Evolutionary conservation across 805 yeast genomes (phyloP).

Genomic region (Wickerhamiella spandovensis): DNA sequence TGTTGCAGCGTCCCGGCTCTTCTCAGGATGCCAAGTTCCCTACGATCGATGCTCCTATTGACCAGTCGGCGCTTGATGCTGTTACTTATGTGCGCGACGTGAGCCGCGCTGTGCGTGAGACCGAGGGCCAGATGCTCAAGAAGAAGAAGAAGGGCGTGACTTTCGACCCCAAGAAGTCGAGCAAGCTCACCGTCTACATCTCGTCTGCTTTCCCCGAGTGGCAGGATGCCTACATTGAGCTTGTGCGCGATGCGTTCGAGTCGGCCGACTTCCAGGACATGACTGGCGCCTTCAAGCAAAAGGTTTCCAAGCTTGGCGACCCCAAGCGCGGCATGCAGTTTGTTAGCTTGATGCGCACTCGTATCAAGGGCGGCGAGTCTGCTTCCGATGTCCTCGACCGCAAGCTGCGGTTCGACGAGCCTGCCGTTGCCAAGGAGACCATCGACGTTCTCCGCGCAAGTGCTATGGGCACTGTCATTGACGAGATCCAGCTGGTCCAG

Average conservation of each 20-base stretch:
- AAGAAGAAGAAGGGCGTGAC: constrained; percentile 64
- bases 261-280: constrained; percentile 22
- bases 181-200: constrained; percentile 56
- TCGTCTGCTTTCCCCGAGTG: constrained; percentile 84
- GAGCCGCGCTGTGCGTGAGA: constrained; percentile 78
- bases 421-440: constrained; percentile 44
- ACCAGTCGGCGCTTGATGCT: constrained; percentile 47
- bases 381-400: constrained; percentile 78
- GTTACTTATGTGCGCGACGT: constrained; percentile 67
- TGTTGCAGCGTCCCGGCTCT: constrained; percentile 50
- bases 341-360: constrained; percentile 71
- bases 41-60: constrained; percentile 33
- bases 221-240: constrained; percentile 67
- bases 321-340: constrained; percentile 99
- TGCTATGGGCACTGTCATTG: constrained; percentile 44
- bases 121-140: constrained; percentile 75
- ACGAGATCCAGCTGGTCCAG: constrained; percentile 44
- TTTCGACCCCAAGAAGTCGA: constrained; percentile 62
- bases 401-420: constrained; percentile 72
- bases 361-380: constrained; percentile 36
- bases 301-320: constrained; percentile 38
- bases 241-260: constrained; percentile 61
- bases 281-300: constrained; percentile 26
- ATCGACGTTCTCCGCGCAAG: constrained; percentile 46
- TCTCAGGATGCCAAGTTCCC: constrained; percentile 77